Conservation (phyloP, 1,139 yeast species). For the Casaregolazyma suthepensis region DNA sequence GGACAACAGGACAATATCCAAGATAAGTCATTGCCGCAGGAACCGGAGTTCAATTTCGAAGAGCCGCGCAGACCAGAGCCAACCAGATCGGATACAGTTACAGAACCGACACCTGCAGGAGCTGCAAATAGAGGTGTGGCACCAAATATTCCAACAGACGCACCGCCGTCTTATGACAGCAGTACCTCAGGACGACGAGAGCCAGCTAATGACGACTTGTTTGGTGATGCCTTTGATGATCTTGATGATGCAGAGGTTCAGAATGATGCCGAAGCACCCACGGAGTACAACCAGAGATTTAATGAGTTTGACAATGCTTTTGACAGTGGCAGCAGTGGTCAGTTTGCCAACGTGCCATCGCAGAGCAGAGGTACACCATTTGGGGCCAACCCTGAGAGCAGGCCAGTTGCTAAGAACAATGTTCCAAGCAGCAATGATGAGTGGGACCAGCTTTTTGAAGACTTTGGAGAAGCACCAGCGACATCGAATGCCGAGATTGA, state of each 20-base stretch:
- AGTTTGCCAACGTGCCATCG: conserved; percentile 44
- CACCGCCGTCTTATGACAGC: neutral
- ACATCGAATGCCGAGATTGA: conserved; percentile 19
- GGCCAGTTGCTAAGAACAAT: conserved; percentile 7
- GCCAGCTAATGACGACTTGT: conserved; percentile 15
- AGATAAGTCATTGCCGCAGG: neutral
- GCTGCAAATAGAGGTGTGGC: neutral
- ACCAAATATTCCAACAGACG: neutral
- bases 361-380: conserved; percentile 22
- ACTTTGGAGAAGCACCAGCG: conserved; percentile 50
- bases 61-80: neutral
- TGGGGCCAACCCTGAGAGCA: conserved; percentile 6
- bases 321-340: conserved; percentile 16
- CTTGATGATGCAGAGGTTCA: conserved; percentile 25
- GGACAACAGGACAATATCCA: neutral
- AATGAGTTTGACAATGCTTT: conserved; percentile 16
- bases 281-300: conserved; percentile 7
- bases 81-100: neutral
- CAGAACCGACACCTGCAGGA: neutral
- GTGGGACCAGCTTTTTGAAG: conserved; percentile 93
- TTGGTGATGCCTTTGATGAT: conserved; percentile 25
- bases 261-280: conserved; percentile 11
- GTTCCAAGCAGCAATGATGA: conserved; percentile 45
- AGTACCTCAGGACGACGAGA: conserved; percentile 12
- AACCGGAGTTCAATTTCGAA: neutral